phyloP scores from a whole-genome alignment of 163 green algal species.

The Chlamydomonas reinhardtii region DNA sequence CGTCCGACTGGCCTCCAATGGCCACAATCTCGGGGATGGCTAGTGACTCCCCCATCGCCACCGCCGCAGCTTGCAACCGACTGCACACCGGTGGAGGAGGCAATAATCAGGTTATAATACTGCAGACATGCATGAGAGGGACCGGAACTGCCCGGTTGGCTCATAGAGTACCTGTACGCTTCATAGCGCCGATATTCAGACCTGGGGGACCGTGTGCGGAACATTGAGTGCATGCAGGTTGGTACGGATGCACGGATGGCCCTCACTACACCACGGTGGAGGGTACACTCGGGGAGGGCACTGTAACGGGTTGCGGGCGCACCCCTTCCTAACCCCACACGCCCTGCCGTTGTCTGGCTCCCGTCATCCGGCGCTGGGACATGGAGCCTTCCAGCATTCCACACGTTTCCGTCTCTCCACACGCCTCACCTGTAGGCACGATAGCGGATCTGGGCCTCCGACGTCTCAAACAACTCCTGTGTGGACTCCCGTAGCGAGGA shows the following conservation, averaged over 20 bases:
- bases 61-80: conserved; percentile 82
- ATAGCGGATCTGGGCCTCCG: conserved; percentile 80
- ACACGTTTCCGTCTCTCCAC: no score
- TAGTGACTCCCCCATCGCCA: conserved; percentile 87
- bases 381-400: no score
- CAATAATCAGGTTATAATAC: no score
- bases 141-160: no score
- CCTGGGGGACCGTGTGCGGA: conserved; percentile 25
- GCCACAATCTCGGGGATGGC: conserved; percentile 96
- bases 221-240: neutral
- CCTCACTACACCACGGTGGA: no score
- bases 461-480: conserved; percentile 78
- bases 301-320: no score
- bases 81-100: conserved; percentile 49
- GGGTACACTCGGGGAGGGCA: no score
- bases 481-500: conserved; percentile 17
- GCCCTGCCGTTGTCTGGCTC: no score
- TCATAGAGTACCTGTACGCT: conserved; percentile 48
- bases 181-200: conserved; percentile 56
- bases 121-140: no score
- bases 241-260: neutral
- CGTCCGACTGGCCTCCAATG: conserved; percentile 93
- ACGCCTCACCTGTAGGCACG: conserved; percentile 80
- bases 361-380: no score
- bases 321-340: no score